Base-by-base conservation (phyloP, 805 yeast genomes). In the Grigorovia transvaalensis region DNA sequence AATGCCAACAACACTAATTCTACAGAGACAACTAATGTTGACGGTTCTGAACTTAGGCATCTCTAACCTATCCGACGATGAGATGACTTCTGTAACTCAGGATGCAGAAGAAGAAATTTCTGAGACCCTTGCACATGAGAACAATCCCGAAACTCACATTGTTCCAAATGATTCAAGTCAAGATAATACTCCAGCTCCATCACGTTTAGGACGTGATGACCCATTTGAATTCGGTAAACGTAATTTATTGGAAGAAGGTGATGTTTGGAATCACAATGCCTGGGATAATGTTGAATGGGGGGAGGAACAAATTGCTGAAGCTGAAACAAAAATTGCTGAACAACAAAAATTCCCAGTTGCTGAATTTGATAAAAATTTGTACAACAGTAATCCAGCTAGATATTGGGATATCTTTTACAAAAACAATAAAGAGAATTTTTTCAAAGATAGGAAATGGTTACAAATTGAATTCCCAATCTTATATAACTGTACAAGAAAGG, bases 251-350 rank as follows among this genome's bases (percentile, higher is more conserved):
- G 79, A 82, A 47, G 85, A 82, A 15, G 81, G 84, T 4, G 89
- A 88, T 30, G 96, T 93, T 1, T 93, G 95, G 82, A 77, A 79
- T 54, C 95, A 85, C 64, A 93, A 93, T 65, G 99, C 99, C 0
- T 74, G 81, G 85, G 99, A 93, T 66, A 96, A 93, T 65, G 97
- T 89, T 38, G 96, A 88, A 63, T 90, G 96, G 96, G 97, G 95
- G 48, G 89, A 85, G 50, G 96, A 88, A 59, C 97, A 93, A 65
- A 67, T 82, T 13, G 63, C 72, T 19, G 81, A 84, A 56, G 96
- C 96, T 2, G 77, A 84, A 61, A 81, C 76, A 59, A 81, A 84
- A 65, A 84, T 91, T 40, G 68, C 78, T 20, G 78, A 80, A 56
- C 99, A 93, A 65, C 77, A 79, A 53, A 86, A 84, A 45, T 72